Percentiles rank a stretch among this genome's conserved stretches.
Evolutionary conservation across 139 green algal genomes (phyloP).

Genomic region (Diplosphaera chodatii): DNA sequence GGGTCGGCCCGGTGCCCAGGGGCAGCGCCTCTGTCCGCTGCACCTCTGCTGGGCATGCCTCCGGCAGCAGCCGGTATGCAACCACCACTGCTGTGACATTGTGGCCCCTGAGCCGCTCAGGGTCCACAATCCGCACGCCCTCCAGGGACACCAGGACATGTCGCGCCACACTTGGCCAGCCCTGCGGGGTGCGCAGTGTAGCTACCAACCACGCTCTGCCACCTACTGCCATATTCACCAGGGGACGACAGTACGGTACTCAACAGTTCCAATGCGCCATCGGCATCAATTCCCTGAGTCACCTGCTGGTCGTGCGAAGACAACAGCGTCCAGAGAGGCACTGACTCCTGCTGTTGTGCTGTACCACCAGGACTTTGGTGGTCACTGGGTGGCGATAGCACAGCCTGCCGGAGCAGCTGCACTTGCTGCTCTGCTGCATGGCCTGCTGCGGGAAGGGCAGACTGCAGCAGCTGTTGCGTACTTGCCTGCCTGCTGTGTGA

Average conservation of each 20-base stretch:
- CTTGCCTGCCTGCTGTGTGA: too few relatives aligned
- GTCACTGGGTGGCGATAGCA: too few relatives aligned
- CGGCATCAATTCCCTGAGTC: not conserved
- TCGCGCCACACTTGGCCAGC: slow-evolving; percentile 3
- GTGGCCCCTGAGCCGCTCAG: not conserved
- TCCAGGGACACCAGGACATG: slow-evolving; percentile 11
- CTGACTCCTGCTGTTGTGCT: not conserved
- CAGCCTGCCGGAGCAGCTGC: not conserved
- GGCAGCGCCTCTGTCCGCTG: slow-evolving; percentile 5
- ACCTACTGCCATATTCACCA: too few relatives aligned
- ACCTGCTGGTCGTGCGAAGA: not conserved
- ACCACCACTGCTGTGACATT: not conserved
- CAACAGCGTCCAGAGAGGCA: not conserved
- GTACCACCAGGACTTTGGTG: too few relatives aligned
- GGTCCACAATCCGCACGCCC: not conserved
- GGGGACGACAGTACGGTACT: too few relatives aligned
- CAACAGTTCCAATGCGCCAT: too few relatives aligned
- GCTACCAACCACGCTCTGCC: too few relatives aligned
- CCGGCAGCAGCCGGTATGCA: slow-evolving; percentile 13
- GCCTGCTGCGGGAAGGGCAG: not conserved
- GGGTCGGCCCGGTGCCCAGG: not conserved
- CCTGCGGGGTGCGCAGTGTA: too few relatives aligned
- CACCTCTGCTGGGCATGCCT: not conserved
- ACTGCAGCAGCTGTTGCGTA: not conserved
- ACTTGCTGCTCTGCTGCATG: not conserved